Evolutionary conservation across 306 rosid genomes (phyloP).

Genomic region (Gillenia trifoliata): DNA sequence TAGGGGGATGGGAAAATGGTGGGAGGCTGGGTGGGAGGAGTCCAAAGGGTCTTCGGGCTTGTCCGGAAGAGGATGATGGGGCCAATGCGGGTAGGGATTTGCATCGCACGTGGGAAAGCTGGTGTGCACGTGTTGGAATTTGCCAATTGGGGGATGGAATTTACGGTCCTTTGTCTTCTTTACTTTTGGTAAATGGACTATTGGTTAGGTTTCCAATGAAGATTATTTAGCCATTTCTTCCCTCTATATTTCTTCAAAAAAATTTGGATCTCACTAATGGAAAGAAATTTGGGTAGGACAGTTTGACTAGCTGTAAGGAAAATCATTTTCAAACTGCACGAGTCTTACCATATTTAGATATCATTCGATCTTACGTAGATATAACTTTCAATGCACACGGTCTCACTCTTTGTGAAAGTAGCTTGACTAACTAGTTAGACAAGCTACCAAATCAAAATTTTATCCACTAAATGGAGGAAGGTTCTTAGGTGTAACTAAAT

Average conservation of each 20-base stretch:
- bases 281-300: too few species aligned
- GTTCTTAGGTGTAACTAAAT: too few species aligned
- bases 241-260: too few species aligned
- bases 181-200: neutral
- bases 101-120: slow-evolving; percentile 11
- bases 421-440: neutral
- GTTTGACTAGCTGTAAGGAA: too few species aligned
- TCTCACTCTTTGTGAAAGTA: rapidly evolving
- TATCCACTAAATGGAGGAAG: too few species aligned
- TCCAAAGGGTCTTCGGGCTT: neutral
- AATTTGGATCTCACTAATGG: neutral
- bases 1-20: neutral
- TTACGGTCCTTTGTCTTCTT: neutral
- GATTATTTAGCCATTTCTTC: neutral
- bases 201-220: neutral
- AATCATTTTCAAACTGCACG: too few species aligned
- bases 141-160: neutral
- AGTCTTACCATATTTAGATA: too few species aligned
- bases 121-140: neutral
- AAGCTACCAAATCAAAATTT: too few species aligned
- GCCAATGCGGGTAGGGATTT: neutral
- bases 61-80: neutral
- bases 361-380: rapidly evolving
- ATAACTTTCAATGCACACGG: too few species aligned
- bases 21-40: neutral